Evolutionary conservation across 1,284 basidiomycete species (phyloP).

Genomic region (Austroboletus niveus): DNA sequence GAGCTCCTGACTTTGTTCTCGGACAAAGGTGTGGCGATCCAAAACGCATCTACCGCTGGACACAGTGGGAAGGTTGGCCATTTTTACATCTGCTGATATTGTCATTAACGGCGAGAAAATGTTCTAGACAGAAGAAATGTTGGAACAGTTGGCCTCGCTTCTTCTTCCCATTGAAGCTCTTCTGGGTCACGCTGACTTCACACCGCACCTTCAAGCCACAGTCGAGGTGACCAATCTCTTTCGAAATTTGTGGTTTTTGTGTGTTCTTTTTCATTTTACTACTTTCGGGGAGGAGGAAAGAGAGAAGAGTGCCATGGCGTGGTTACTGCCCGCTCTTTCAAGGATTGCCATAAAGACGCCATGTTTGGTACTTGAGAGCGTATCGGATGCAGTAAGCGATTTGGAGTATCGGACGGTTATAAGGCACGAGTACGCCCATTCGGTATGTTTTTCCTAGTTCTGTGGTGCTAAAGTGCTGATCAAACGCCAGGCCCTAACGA

Average conservation of each 20-base stretch:
- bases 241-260: conserved; percentile 94
- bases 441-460: conserved; percentile 41
- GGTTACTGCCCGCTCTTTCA: conserved; percentile 74
- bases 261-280: conserved; percentile 79
- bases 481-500: conserved; percentile 55
- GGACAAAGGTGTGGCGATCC: conserved; percentile 90
- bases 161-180: conserved; percentile 90
- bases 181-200: conserved; percentile 74
- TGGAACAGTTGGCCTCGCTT: conserved; percentile 82
- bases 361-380: conserved; percentile 77
- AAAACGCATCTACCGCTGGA: conserved; percentile 70
- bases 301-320: conserved; percentile 64
- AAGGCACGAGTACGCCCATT: conserved; percentile 82
- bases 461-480: conserved; percentile 1
- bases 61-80: conserved; percentile 58
- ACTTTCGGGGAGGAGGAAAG: conserved; percentile 41
- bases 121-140: conserved; percentile 76
- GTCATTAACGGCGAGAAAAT: conserved; percentile 9
- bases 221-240: conserved; percentile 78
- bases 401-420: conserved; percentile 94
- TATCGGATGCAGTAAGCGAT: conserved; percentile 85
- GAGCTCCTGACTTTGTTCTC: conserved; percentile 86
- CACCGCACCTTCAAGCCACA: conserved; percentile 58
- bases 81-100: conserved; percentile 1
- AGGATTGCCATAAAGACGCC: conserved; percentile 90